Base-by-base conservation (phyloP, 1,284 basidiomycete genomes). In the Microbotryum intermedium region DNA sequence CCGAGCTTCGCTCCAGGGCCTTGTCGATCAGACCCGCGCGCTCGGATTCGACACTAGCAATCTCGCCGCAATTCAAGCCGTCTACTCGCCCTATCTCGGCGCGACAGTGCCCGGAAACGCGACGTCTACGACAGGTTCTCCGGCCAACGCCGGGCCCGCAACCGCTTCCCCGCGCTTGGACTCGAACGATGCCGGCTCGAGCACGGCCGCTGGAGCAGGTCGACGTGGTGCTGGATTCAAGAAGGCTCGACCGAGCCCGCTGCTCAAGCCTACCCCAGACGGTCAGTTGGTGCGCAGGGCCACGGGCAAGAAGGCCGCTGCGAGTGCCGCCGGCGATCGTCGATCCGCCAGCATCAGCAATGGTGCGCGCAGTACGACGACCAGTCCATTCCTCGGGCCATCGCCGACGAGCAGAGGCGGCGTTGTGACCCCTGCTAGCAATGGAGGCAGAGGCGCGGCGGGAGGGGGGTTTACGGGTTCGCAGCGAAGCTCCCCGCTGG, bases 231-330 rank as follows among this genome's bases (percentile, higher is more conserved):
- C 63, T 5, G 47, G 48, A 11, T 49, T 55, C 23, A 67, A 62
- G 52, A 67, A 67, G 52, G 50, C 60, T 8, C 53, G 66, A 11
- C 66, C 66, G 54, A 65, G 63, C 45, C 66, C 66, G 26, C 43
- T 67, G 20, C 62, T 67, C 50, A 67, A 67, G 59, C 60, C 66
- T 16, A 58, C 57, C 28, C 30, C 50, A 4, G 66, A 67, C 42
- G 26, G 57, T 4, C 26, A 50, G 3, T 10, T 57, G 23, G 21
- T 60, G n/a, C 47, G 62, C 21, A 64, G 59, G 47, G 49, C 48
- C 28, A 30, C 44, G 3, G 16, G 34, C 34, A 57, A 58, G 51
- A 58, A 51, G 21, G 44, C 28, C 21, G 57, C 39, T 23, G 28
- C 25, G 16, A 49, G n/a, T 13, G 29, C 43, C 5, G 25, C 23